Percentiles rank a stretch among this genome's conserved stretches.
phyloP scores from a whole-genome alignment of 202 grass and related monocot genomes.

The Bolboschoenoplectus hybrid region DNA sequence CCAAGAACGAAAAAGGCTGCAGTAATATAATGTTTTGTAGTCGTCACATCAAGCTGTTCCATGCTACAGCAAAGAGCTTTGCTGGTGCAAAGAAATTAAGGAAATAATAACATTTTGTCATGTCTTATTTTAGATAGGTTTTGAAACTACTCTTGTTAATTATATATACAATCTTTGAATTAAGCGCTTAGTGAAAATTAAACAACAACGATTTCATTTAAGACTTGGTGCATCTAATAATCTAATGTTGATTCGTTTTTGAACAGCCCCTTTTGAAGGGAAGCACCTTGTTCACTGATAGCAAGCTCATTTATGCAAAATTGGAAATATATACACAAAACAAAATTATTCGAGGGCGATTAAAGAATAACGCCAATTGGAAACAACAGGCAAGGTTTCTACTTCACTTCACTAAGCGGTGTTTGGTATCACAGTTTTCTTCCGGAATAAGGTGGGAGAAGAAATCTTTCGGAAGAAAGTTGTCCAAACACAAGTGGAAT shows the following conservation, averaged over 20 bases:
- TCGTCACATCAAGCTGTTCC: neutral
- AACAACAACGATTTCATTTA: neutral
- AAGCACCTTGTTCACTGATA: neutral
- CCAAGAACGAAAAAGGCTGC: neutral
- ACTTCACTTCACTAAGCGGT: neutral
- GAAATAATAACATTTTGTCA: neutral
- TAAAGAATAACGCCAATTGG: neutral
- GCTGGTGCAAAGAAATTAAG: neutral
- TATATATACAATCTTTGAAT: neutral
- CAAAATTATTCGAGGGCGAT: no score
- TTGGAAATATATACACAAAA: neutral
- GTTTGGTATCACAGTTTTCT: no score
- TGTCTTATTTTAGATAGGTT: neutral
- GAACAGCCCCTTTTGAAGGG: no score
- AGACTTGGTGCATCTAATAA: neutral
- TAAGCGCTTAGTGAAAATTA: constrained; percentile 3
- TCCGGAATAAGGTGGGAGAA: no score
- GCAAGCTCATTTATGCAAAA: neutral
- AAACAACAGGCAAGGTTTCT: neutral
- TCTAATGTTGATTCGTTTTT: no score
- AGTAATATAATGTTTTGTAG: neutral
- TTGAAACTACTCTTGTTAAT: neutral
- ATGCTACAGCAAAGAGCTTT: neutral
- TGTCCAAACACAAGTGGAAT: no score
- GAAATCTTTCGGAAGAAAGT: no score